Evolutionary conservation across 73 alveolate species (phyloP).

Genomic region (Stentor roeselii): DNA sequence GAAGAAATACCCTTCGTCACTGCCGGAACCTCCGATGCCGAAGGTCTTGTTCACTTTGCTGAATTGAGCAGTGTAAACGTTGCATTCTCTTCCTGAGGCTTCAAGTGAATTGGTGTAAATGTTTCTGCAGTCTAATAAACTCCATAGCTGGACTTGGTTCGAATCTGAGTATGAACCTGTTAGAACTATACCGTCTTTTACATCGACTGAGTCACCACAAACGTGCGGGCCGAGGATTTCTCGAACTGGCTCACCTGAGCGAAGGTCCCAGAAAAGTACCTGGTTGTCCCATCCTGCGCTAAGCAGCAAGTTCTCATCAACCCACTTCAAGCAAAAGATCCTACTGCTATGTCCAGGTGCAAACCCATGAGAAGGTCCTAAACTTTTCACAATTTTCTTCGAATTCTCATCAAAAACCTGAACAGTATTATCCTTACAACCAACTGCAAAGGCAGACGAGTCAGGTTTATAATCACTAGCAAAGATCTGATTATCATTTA

Average conservation of each 20-base stretch:
- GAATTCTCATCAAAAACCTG: slow-evolving; percentile 51
- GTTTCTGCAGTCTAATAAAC: slow-evolving; percentile 42
- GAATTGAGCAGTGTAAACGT: slow-evolving; percentile 75
- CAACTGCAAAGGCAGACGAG: slow-evolving; percentile 50
- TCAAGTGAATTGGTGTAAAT: neutral
- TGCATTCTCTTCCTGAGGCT: neutral
- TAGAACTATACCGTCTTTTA: slow-evolving; percentile 45
- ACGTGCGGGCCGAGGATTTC: slow-evolving; percentile 58
- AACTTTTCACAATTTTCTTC: slow-evolving; percentile 28
- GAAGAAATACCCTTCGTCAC: slow-evolving; percentile 22
- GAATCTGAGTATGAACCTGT: slow-evolving; percentile 68
- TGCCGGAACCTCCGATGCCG: neutral
- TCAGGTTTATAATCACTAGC: slow-evolving; percentile 49
- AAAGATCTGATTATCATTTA: slow-evolving; percentile 38
- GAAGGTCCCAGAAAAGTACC: slow-evolving; percentile 48
- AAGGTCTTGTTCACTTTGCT: slow-evolving; percentile 61
- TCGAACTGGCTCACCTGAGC: slow-evolving; percentile 49
- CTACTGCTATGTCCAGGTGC: slow-evolving; percentile 58
- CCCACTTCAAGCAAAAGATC: slow-evolving; percentile 48
- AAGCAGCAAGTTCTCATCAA: slow-evolving; percentile 54
- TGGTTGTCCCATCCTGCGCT: slow-evolving; percentile 78
- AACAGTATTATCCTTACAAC: slow-evolving; percentile 47
- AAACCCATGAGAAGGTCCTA: slow-evolving; percentile 30
- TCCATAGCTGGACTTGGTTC: slow-evolving; percentile 66
- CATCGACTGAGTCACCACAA: slow-evolving; percentile 65